A percentile compares a stretch with the other conserved stretches of the same genome.
Conservation (phyloP, 2,329 filamentous ascomycete genomes). For the Monosporascus ibericus region DNA sequence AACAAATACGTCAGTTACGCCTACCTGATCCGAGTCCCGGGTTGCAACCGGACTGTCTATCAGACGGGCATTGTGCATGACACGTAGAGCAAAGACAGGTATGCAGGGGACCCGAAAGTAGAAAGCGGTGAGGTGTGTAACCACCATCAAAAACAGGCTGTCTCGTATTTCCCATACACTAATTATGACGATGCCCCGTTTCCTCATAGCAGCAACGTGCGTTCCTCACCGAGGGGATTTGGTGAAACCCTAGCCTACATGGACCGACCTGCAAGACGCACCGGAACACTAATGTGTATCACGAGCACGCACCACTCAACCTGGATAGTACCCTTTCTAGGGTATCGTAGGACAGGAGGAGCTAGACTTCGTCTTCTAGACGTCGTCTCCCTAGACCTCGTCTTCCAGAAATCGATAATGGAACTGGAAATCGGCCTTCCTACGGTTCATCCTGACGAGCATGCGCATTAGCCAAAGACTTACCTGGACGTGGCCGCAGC, state of each 20-base stretch:
- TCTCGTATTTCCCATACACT: not conserved
- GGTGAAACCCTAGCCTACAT: too few species aligned
- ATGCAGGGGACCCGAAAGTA: not conserved
- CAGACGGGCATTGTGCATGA: not conserved
- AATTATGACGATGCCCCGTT: not conserved
- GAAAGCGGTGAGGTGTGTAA: not conserved
- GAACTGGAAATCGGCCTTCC: slow-evolving; percentile 1
- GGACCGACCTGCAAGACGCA: too few species aligned
- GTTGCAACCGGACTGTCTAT: too few species aligned
- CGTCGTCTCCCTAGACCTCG: not conserved
- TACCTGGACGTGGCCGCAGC: not conserved
- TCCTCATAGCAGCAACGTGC: not conserved
- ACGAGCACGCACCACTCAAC: too few species aligned
- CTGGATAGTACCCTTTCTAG: too few species aligned
- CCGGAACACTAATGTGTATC: too few species aligned
- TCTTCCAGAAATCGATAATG: not conserved
- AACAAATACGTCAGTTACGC: too few species aligned
- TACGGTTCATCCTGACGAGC: not conserved
- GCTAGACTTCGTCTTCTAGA: not conserved
- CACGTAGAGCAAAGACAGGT: not conserved
- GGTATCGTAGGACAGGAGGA: too few species aligned
- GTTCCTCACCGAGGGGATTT: not conserved
- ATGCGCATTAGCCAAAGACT: not conserved
- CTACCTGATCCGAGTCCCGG: too few species aligned
- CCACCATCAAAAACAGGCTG: not conserved